Percentiles rank a stretch among this genome's conserved stretches.
Conservation (phyloP, 176 grass and related monocot genomes). For the Avena sativa region DNA sequence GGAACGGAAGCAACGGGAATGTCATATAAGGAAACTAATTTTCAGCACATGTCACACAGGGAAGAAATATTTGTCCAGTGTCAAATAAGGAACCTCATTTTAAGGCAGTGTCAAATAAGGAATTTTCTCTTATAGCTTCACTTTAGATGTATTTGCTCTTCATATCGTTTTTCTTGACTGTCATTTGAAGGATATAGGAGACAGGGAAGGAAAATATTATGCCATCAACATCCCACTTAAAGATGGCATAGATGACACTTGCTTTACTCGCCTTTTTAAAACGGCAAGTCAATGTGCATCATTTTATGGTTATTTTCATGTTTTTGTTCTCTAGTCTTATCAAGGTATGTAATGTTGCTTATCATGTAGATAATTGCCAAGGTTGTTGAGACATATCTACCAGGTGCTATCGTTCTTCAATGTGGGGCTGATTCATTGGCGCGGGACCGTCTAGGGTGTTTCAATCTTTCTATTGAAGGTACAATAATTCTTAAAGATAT, state of each 20-base stretch:
- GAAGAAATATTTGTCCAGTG: too few relatives aligned
- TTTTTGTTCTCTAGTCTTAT: conserved; percentile 5
- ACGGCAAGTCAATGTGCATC: conserved; percentile 46
- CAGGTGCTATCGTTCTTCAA: conserved; percentile 98
- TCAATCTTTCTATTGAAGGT: conserved; percentile 99
- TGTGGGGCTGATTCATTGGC: conserved; percentile 98
- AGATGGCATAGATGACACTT: conserved; percentile 94
- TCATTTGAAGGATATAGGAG: conserved; percentile 86
- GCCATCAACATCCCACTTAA: conserved; percentile 98
- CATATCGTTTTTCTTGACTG: conserved; percentile 30
- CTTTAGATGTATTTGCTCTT: conserved; percentile 19
- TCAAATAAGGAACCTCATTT: too few relatives aligned
- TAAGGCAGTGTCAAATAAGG: too few relatives aligned
- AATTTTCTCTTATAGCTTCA: not conserved
- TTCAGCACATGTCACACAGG: too few relatives aligned
- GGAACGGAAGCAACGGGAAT: too few relatives aligned
- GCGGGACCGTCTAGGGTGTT: conserved; percentile 93
- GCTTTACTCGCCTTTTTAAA: conserved; percentile 96
- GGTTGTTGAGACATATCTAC: conserved; percentile 91
- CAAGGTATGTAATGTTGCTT: conserved; percentile 35
- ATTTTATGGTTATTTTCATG: conserved; percentile 25
- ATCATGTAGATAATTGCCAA: conserved; percentile 89
- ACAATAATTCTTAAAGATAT: conserved; percentile 30
- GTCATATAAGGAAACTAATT: too few relatives aligned
- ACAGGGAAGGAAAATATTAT: conserved; percentile 98